Percentiles rank a stretch among this genome's conserved stretches.
Evolutionary conservation across 768 basidiomycete species (phyloP).

Genomic region (Leucogyrophana mollusca): DNA sequence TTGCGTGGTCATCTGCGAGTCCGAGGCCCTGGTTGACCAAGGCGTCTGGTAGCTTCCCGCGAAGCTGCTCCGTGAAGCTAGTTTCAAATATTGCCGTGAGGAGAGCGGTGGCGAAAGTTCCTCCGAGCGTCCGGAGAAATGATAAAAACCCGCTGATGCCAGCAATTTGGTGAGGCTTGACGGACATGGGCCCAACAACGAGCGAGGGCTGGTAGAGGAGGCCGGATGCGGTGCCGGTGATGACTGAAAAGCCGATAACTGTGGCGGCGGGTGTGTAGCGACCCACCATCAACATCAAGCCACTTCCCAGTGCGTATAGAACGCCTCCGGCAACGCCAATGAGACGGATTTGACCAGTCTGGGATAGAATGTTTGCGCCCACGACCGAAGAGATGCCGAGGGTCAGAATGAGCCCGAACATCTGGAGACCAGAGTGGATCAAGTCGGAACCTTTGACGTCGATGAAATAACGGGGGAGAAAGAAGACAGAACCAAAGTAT

Average conservation of each 20-base stretch:
- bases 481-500: conserved; percentile 36
- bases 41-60: conserved; percentile 24
- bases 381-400: conserved; percentile 33
- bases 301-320: conserved; percentile 32
- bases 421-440: conserved; percentile 32
- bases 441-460: conserved; percentile 32
- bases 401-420: conserved; percentile 33
- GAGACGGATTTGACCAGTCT: conserved; percentile 29
- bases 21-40: conserved; percentile 29
- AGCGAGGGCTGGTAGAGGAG: conserved; percentile 34
- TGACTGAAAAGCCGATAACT: conserved; percentile 29
- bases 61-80: conserved; percentile 27
- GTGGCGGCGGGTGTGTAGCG: conserved; percentile 24
- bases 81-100: conserved; percentile 33
- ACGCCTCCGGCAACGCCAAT: conserved; percentile 28
- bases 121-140: conserved; percentile 32
- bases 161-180: conserved; percentile 30
- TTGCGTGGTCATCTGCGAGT: conserved; percentile 26
- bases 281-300: conserved; percentile 31
- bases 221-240: conserved; percentile 30
- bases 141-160: conserved; percentile 36
- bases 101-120: conserved; percentile 35
- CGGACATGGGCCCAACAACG: conserved; percentile 34
- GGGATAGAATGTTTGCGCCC: conserved; percentile 32
- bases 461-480: conserved; percentile 38